Evolutionary conservation across 192 early-diverging fungal species (phyloP).

Genomic region (Oehlia diaphana): DNA sequence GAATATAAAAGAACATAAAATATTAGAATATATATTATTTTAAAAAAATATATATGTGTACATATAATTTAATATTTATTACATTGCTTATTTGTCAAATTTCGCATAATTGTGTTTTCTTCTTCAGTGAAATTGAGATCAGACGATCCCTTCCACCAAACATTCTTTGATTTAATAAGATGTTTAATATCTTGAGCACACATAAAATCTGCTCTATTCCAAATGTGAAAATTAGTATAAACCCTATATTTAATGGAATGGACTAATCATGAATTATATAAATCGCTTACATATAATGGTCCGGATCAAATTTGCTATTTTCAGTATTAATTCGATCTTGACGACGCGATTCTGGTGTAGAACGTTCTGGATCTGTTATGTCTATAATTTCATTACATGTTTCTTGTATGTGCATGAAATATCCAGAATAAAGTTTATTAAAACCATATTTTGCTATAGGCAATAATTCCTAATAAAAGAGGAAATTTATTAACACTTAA

Average conservation of each 20-base stretch:
- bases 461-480: slow-evolving; percentile 16
- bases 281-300: slow-evolving; percentile 78
- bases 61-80: slow-evolving; percentile 25
- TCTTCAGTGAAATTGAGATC: slow-evolving; percentile 60
- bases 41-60: no score
- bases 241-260: background rate
- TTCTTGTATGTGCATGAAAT: slow-evolving; percentile 70
- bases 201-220: slow-evolving; percentile 70
- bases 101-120: slow-evolving; percentile 73
- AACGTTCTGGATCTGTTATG: slow-evolving; percentile 59
- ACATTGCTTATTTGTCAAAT: slow-evolving; percentile 81
- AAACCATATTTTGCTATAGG: slow-evolving; percentile 80
- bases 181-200: slow-evolving; percentile 84
- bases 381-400: slow-evolving; percentile 72
- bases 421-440: slow-evolving; percentile 80
- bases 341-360: slow-evolving; percentile 53
- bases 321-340: slow-evolving; percentile 66
- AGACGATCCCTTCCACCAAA: slow-evolving; percentile 57
- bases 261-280: background rate
- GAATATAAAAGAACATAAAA: background rate
- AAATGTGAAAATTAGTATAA: background rate
- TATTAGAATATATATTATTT: background rate
- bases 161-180: slow-evolving; percentile 72
- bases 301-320: slow-evolving; percentile 87
- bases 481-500: background rate